Evolutionary conservation across 176 grass and related monocot species (phyloP), one percentile per base, ranked within the genome.

Genomic region (Aegilops sharonensis): DNA sequence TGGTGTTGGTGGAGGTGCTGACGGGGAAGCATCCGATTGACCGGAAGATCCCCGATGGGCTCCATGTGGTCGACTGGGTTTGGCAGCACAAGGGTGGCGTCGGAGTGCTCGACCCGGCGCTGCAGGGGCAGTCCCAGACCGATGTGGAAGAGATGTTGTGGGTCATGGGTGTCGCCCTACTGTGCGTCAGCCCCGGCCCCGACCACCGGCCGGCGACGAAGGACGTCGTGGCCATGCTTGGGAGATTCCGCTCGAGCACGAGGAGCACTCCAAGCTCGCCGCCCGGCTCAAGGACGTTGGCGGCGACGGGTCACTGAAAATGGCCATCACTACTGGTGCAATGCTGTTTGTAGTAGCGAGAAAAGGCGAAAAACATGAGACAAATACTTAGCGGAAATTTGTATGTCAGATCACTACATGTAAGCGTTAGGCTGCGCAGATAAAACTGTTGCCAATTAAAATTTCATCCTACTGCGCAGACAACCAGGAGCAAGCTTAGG

Each of bases 21-120:
- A 98, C 96, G 0, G 91, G 96, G 11, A 98, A 95, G 84, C 93
- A 98, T 79, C 93, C 96, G 14, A 98, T 95, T 8, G 93, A 98
- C 84, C 93, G 91, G 3, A 98, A 93, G 9, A 95, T 92, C 82
- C 93, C 96, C 0, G 96, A 94, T 3, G 96, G 93, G 1, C 70
- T 82, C 3, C 96, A 95, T 36, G 88, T 98, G 2, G 90, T 95
- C 14, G 96, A 98, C 48, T 98, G 96, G 93, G 96, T 98, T 75
- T 82, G 93, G 34, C 83, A 88, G 64, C 57, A 77, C 36, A 95
- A 84, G 77, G 91, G 85, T 30, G 78, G 71, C 48, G 31, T 2
- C 77, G 86, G 27, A 42, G 88, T 94, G 79, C 93, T 98, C 0
- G 93, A 98, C 86, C 92, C 88, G 20, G 84, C 89, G 43, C 87